Conservation (phyloP, 805 yeast species). For the Schwanniomyces polymorphus region DNA sequence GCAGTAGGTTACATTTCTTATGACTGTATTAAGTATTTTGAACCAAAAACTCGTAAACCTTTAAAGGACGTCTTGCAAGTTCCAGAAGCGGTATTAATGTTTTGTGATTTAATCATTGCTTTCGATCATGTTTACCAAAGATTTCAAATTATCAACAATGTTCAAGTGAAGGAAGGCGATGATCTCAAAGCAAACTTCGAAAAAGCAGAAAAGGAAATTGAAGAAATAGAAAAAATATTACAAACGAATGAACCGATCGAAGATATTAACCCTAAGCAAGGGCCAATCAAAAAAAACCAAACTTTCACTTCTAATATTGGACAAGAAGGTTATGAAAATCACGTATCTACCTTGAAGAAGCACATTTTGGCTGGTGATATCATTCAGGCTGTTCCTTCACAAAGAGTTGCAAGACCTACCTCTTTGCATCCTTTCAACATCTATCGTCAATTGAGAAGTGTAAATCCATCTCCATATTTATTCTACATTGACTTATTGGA, state of each 20-base stretch:
- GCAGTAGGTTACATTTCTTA: slow-evolving; percentile 95
- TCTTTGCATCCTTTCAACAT: slow-evolving; percentile 95
- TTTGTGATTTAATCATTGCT: slow-evolving; percentile 86
- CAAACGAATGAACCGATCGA: slow-evolving; percentile 43
- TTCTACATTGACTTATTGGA: slow-evolving; percentile 90
- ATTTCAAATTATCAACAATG: slow-evolving; percentile 85
- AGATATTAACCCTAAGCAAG: slow-evolving; percentile 67
- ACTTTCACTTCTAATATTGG: slow-evolving; percentile 87
- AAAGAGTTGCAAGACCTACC: slow-evolving; percentile 93
- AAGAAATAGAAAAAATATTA: slow-evolving; percentile 51
- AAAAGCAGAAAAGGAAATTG: slow-evolving; percentile 58
- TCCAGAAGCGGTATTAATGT: slow-evolving; percentile 92
- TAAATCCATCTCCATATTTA: slow-evolving; percentile 96
- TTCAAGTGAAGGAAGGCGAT: slow-evolving; percentile 41
- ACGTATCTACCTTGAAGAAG: slow-evolving; percentile 70
- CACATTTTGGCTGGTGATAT: slow-evolving; percentile 92
- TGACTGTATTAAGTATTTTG: slow-evolving; percentile 95
- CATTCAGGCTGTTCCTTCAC: slow-evolving; percentile 98
- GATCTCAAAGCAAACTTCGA: slow-evolving; percentile 48
- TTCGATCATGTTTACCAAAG: slow-evolving; percentile 94
- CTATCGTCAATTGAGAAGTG: slow-evolving; percentile 90
- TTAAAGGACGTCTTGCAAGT: slow-evolving; percentile 77
- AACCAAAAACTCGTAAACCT: slow-evolving; percentile 79
- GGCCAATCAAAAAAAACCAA: slow-evolving; percentile 65
- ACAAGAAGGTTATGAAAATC: slow-evolving; percentile 85